Conservation (phyloP, 2,329 filamentous ascomycete species). For the Alternaria arborescens region DNA sequence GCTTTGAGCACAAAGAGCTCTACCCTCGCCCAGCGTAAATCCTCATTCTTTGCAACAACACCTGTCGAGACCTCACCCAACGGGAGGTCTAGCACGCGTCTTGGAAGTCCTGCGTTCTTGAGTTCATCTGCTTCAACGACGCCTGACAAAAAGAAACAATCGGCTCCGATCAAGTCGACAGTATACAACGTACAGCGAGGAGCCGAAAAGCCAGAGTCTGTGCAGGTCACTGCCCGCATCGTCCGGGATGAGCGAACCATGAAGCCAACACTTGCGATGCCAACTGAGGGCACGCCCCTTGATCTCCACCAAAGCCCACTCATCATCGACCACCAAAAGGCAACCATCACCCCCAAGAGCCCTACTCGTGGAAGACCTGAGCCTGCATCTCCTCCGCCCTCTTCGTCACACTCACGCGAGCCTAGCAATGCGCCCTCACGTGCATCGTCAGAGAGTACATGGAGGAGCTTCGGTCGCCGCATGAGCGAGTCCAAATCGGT, state of each 20-base stretch:
- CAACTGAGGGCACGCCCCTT: slow-evolving; percentile 61
- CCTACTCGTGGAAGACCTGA: slow-evolving; percentile 42
- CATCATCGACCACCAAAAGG: slow-evolving; percentile 69
- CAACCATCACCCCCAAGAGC: slow-evolving; percentile 33
- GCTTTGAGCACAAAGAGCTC: slow-evolving; percentile 39
- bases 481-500: slow-evolving; percentile 48
- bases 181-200: slow-evolving; percentile 54
- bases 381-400: slow-evolving; percentile 41
- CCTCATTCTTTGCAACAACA: slow-evolving; percentile 49
- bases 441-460: slow-evolving; percentile 52
- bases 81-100: slow-evolving; percentile 36
- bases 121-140: slow-evolving; percentile 38
- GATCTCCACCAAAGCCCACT: slow-evolving; percentile 65
- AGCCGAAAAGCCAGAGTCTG: slow-evolving; percentile 69
- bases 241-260: slow-evolving; percentile 67
- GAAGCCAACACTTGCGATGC: slow-evolving; percentile 46
- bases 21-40: slow-evolving; percentile 49
- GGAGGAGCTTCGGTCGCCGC: slow-evolving; percentile 49
- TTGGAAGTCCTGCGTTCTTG: slow-evolving; percentile 42
- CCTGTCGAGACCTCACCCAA: slow-evolving; percentile 41
- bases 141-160: slow-evolving; percentile 38
- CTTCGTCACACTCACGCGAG: slow-evolving; percentile 45
- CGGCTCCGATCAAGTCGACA: slow-evolving; percentile 36
- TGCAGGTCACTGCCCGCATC: slow-evolving; percentile 89
- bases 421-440: slow-evolving; percentile 41